Evolutionary conservation across 345 rosid species (phyloP).

Genomic region (Rhodomyrtus tomentosa): DNA sequence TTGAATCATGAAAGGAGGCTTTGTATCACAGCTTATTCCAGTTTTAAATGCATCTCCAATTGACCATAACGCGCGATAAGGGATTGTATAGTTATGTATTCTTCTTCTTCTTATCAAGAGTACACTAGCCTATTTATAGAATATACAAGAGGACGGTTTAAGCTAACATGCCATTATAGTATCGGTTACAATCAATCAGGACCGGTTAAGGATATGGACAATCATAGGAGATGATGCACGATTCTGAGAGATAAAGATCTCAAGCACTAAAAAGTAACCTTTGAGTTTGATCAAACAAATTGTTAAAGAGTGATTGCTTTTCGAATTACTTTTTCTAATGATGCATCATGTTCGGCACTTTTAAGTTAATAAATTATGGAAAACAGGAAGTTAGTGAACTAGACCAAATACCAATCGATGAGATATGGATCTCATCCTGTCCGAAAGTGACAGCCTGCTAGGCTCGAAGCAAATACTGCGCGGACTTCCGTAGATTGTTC

Average conservation of each 20-base stretch:
- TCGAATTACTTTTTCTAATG: not conserved
- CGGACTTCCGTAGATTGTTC: not conserved
- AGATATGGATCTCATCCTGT: rapidly evolving
- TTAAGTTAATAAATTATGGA: not conserved
- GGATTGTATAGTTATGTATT: not conserved
- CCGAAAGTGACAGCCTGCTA: rapidly evolving
- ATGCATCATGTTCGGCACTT: not conserved
- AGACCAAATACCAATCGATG: not conserved
- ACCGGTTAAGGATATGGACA: not conserved
- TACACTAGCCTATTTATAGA: not conserved
- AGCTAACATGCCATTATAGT: not conserved
- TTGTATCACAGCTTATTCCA: not conserved
- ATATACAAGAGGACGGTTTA: not conserved
- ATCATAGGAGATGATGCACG: not conserved
- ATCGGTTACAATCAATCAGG: not conserved
- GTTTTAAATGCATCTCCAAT: not conserved
- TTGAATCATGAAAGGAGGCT: not conserved
- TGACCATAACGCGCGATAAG: not conserved
- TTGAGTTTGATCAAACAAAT: not conserved
- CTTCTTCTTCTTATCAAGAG: not conserved
- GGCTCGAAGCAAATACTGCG: not conserved
- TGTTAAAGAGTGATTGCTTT: not conserved
- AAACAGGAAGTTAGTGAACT: not conserved
- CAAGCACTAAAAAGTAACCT: not conserved
- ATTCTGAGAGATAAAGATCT: not conserved